Conservation (phyloP, 2,329 filamentous ascomycete species). For the Davidsoniella virescens region DNA sequence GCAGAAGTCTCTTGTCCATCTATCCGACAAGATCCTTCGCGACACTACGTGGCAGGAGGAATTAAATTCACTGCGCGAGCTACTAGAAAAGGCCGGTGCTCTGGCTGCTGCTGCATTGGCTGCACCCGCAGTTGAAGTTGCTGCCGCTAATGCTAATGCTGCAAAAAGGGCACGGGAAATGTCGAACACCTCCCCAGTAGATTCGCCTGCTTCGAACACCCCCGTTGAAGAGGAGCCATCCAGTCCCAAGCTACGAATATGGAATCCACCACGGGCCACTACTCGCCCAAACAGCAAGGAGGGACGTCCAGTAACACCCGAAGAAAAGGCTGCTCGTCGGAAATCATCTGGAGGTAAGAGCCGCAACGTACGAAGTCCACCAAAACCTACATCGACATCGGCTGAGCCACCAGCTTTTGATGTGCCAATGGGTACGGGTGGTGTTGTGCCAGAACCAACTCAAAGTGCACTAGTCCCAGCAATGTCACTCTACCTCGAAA, state of each 20-base stretch:
- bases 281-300: not conserved
- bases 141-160: not conserved
- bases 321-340: not conserved
- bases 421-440: conserved; percentile 5
- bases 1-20: conserved; percentile 4
- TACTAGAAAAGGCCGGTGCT: not conserved
- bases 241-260: conserved; percentile 2
- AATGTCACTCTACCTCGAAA: conserved; percentile 5
- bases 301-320: not conserved
- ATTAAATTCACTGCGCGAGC: not conserved
- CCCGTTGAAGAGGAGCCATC: not conserved
- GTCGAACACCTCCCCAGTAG: not conserved
- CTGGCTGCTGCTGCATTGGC: not conserved
- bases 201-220: not conserved
- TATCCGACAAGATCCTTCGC: conserved; percentile 9
- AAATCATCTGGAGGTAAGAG: too few relatives aligned
- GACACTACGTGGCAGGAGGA: conserved; percentile 8
- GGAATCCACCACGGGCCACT: not conserved
- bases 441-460: conserved; percentile 8
- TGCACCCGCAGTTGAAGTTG: not conserved
- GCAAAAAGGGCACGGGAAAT: not conserved
- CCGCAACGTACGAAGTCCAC: too few relatives aligned
- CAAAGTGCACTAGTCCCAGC: conserved; percentile 9
- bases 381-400: not conserved
- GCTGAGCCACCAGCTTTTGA: not conserved